Conservation (phyloP, 257 asterid species). For the Salvia splendens region DNA sequence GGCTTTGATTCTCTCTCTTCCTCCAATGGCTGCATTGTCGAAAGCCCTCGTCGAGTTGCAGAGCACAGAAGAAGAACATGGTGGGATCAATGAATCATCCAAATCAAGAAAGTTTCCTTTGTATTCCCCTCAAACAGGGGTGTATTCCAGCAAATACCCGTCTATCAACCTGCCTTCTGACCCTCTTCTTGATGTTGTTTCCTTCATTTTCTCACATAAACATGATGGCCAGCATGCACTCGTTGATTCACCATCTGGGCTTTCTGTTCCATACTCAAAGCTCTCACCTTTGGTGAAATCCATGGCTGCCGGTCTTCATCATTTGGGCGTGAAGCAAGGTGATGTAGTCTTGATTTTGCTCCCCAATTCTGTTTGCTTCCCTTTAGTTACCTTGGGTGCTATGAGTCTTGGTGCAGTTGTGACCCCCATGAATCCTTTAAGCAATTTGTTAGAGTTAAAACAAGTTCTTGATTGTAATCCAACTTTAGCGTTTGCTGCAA, state of each 20-base stretch:
- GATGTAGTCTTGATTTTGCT: constrained; percentile 64
- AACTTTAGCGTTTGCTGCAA: constrained; percentile 46
- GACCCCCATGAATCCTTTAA: constrained; percentile 67
- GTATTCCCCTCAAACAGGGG: constrained; percentile 69
- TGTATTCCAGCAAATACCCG: constrained; percentile 63
- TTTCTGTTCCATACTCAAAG: constrained; percentile 52
- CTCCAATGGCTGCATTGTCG: constrained; percentile 43
- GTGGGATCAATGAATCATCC: constrained; percentile 1
- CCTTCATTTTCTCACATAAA: constrained; percentile 68
- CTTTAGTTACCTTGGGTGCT: constrained; percentile 61
- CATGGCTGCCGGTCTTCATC: constrained; percentile 68
- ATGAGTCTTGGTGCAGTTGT: constrained; percentile 66
- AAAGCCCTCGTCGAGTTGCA: constrained; percentile 36
- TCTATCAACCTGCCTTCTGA: constrained; percentile 50
- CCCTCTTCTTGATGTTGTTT: constrained; percentile 68
- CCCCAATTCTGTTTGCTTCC: constrained; percentile 71
- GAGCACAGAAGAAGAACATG: constrained; percentile 23
- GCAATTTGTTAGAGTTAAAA: constrained; percentile 58
- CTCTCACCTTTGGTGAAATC: constrained; percentile 57
- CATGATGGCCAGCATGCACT: constrained; percentile 60
- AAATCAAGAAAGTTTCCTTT: constrained; percentile 33
- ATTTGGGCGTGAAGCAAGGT: constrained; percentile 61
- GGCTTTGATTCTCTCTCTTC: constrained; percentile 1
- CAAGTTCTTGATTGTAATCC: constrained; percentile 57
- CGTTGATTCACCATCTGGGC: constrained; percentile 67